phyloP scores from a whole-genome alignment of 495 filamentous ascomycete genomes.

The Ramalina peruviana region DNA sequence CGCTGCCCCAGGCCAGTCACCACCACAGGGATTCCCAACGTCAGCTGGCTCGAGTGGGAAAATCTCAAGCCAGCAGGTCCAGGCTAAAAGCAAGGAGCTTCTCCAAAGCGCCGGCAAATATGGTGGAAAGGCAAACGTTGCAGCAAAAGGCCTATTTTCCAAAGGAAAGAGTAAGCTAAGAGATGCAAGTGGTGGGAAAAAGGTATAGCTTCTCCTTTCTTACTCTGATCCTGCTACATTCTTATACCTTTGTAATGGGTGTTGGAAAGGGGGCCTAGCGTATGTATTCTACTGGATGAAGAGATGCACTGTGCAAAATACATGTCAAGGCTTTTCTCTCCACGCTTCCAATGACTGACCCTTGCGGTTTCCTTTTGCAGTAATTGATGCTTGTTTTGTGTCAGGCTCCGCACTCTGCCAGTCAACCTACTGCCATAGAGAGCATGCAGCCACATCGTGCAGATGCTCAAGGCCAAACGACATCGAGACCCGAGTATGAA shows the following conservation, averaged over 20 bases:
- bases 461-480: not conserved
- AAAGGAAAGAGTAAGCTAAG: constrained; percentile 75
- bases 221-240: not conserved
- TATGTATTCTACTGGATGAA: constrained; percentile 5
- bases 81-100: constrained; percentile 70
- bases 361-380: constrained; percentile 5
- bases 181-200: constrained; percentile 46
- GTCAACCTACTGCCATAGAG: constrained; percentile 2
- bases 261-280: constrained; percentile 15
- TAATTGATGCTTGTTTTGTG: constrained; percentile 19
- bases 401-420: constrained; percentile 12
- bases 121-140: constrained; percentile 56
- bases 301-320: not conserved
- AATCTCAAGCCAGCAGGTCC: constrained; percentile 35
- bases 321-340: not conserved
- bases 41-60: constrained; percentile 16
- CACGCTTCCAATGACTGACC: constrained; percentile 7
- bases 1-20: constrained; percentile 19
- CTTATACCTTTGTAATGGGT: constrained; percentile 20
- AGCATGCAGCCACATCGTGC: constrained; percentile 14
- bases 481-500: not conserved
- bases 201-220: constrained; percentile 46
- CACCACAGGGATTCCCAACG: constrained; percentile 17
- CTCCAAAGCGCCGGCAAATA: constrained; percentile 63
- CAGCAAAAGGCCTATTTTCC: constrained; percentile 74